Evolutionary conservation across 1,284 basidiomycete species (phyloP).

Genomic region (Phellopilus nigrolimitatus): DNA sequence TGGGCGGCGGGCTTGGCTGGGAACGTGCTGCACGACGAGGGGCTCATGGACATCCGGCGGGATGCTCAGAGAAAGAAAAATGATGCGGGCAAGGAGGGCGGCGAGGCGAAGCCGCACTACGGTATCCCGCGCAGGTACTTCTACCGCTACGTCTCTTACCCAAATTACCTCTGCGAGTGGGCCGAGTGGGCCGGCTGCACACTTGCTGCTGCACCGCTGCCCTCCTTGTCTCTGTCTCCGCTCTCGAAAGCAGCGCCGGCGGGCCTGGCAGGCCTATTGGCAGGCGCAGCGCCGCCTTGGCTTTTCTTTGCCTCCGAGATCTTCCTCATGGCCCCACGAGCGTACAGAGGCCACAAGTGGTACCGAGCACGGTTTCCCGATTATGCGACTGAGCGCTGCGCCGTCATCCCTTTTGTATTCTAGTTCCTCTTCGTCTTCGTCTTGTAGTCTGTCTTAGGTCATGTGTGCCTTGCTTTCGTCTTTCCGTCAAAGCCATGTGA

Average conservation of each 20-base stretch:
- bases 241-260: no score
- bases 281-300: constrained; percentile 58
- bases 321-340: constrained; percentile 72
- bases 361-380: constrained; percentile 67
- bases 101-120: constrained; percentile 45
- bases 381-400: constrained; percentile 63
- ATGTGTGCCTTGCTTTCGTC: no score
- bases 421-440: no score
- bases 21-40: constrained; percentile 86
- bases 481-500: no score
- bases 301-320: constrained; percentile 73
- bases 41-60: constrained; percentile 71
- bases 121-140: constrained; percentile 79
- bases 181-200: constrained; percentile 81
- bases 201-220: constrained; percentile 51
- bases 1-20: constrained; percentile 73
- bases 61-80: constrained; percentile 27
- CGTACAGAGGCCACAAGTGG: constrained; percentile 78
- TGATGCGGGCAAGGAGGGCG: constrained; percentile 22
- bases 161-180: constrained; percentile 94
- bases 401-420: constrained; percentile 62
- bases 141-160: constrained; percentile 80
- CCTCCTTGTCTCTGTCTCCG: constrained; percentile 30
- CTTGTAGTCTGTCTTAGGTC: no score
- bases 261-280: not conserved